Evolutionary conservation across 1,284 basidiomycete species (phyloP).

Genomic region (Sparassis latifolia): DNA sequence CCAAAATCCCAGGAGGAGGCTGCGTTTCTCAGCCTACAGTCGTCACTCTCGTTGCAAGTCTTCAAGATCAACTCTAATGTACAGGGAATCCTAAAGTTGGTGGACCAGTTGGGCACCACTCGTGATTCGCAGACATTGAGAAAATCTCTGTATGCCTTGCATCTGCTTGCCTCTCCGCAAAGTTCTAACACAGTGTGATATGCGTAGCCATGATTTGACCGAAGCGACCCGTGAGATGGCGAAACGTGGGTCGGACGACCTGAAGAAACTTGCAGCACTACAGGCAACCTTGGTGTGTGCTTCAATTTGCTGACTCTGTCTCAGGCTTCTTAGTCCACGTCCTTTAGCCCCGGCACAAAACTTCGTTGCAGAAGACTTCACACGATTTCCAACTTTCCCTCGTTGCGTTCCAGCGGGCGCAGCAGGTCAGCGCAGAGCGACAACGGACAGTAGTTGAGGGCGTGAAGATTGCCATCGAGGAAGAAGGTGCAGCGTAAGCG

Average conservation of each 20-base stretch:
- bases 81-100: conserved; percentile 87
- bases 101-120: conserved; percentile 83
- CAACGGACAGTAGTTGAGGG: conserved; percentile 82
- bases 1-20: conserved; percentile 62
- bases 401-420: conserved; percentile 86
- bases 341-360: conserved; percentile 65
- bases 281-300: conserved; percentile 55
- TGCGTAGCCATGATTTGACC: conserved; percentile 74
- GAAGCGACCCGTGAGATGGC: conserved; percentile 93
- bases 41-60: conserved; percentile 87
- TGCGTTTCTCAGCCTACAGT: conserved; percentile 74
- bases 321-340: not conserved
- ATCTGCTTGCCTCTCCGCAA: not conserved
- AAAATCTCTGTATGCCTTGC: conserved; percentile 64
- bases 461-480: conserved; percentile 71
- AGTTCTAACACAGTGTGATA: not conserved
- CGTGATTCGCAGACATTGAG: conserved; percentile 73
- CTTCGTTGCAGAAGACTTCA: conserved; percentile 82
- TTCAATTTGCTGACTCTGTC: not conserved
- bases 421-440: conserved; percentile 83
- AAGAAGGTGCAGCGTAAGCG: conserved; percentile 41
- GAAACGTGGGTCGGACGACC: conserved; percentile 87
- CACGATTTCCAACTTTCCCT: conserved; percentile 90
- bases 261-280: conserved; percentile 78
- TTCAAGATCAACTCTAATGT: conserved; percentile 99